Base-by-base conservation (phyloP, 768 basidiomycete genomes). In the Stropharia rugosoannulata region DNA sequence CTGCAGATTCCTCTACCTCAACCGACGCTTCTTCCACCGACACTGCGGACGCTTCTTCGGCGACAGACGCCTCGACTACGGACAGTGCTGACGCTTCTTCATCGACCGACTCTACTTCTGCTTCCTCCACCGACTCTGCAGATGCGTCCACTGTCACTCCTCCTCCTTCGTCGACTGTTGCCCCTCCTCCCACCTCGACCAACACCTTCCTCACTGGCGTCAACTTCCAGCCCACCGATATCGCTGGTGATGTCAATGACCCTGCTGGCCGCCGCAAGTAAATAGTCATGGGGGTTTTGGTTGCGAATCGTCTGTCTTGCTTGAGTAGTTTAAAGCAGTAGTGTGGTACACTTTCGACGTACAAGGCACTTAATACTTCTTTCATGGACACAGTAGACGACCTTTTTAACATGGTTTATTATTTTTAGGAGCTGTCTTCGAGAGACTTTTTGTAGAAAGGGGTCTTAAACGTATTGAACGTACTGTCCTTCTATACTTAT, bases 241-340 rank as follows among this genome's bases (percentile, higher is more conserved):
- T 71, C 27, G 63, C 63, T 47, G 70, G 70, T 36, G 62, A 70
- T 50, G 64, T 68, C 36, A 70, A 69, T 57, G 68, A 69, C 62
- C 62, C 67, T 27, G 56, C 62, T 22, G 69, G 70, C 43, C 59
- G 66, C 29, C 61, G 61, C 52, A 46, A 46, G 45, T 59, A 59
- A 57, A 42, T 38, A 13, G 35, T 36, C n/a, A 32, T 36, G 22
- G 29, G 49, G 18, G 5, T 48, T 40, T 16, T 16, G 16, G 29
- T 22, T 32, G 7, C 16, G 36, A 19, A 5, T 37, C 51, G 12
- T 37, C 49, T 29, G 51, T 45, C 49, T 16, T 45, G 25, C 43
- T 59, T 16, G 37, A 54, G 55, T 59, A 59, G 55, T n/a, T 48
- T 59, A 56, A 41, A 49, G 47, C 39, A 25, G 18, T 29, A 43